phyloP scores from a whole-genome alignment of 1,139 yeast genomes.

The Sugiyamaella pinicola region DNA sequence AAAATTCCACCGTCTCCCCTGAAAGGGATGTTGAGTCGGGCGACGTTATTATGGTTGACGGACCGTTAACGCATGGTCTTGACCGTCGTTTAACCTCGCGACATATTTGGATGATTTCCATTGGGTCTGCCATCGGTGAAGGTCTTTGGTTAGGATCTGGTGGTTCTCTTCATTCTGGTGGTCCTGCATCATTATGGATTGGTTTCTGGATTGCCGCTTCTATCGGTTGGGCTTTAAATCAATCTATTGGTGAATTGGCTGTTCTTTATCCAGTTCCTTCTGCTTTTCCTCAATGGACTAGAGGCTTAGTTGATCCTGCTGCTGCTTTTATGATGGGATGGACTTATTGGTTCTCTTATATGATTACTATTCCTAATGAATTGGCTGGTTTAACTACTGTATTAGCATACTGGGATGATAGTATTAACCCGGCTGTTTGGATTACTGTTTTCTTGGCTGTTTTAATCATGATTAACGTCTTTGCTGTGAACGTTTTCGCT shows the following conservation, averaged over 20 bases:
- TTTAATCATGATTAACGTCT: slow-evolving; percentile 37
- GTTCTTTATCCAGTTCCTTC: slow-evolving; percentile 68
- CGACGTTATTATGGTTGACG: slow-evolving; percentile 19
- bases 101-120: slow-evolving; percentile 54
- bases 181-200: slow-evolving; percentile 67
- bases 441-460: slow-evolving; percentile 33
- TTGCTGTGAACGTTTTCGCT: slow-evolving; percentile 44
- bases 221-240: slow-evolving; percentile 67
- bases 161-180: slow-evolving; percentile 70
- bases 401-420: slow-evolving; percentile 60
- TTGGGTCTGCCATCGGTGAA: slow-evolving; percentile 55
- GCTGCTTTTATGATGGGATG: slow-evolving; percentile 27
- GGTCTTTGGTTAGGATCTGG: slow-evolving; percentile 57
- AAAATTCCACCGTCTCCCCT: slow-evolving; percentile 7
- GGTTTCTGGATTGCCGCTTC: slow-evolving; percentile 64
- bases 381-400: slow-evolving; percentile 59
- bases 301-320: slow-evolving; percentile 27
- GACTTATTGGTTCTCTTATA: slow-evolving; percentile 26
- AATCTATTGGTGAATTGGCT: slow-evolving; percentile 74
- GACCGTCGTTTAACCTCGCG: slow-evolving; percentile 24
- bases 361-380: slow-evolving; percentile 65
- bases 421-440: slow-evolving; percentile 55
- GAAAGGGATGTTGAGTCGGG: slow-evolving; percentile 16
- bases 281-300: slow-evolving; percentile 63
- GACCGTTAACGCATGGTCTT: slow-evolving; percentile 23